Evolutionary conservation across 192 early-diverging fungal species (phyloP), one percentile per base, ranked within the genome.

Genomic region (Coemansia sp.): DNA sequence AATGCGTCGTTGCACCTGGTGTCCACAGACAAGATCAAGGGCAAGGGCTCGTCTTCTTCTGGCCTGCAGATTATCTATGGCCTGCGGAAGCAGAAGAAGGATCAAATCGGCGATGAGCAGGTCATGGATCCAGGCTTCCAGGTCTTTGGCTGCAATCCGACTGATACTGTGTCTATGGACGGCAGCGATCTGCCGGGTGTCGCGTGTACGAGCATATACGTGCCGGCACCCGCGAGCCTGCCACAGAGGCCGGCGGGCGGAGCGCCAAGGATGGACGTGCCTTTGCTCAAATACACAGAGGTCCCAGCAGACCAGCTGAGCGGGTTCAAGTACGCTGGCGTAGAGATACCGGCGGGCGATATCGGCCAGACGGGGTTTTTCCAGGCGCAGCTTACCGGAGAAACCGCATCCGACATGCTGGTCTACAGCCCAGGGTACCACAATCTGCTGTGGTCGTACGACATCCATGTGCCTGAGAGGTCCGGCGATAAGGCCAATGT

Each of bases 11-110:
- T 78, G 39, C 67, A 78, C 28, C 67, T 78, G 58, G 42, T 78
- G 42, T 25, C 70, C 16, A 39, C 64, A 22, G 47, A 50, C 25
- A 18, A 16, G 13, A 29, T 20, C 6, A 22, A 19, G 6, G 20
- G 14, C n/a, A 32, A 34, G 18, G 18, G 8, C 14, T 1, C 18
- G 1, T 18, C 35, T 13, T 18, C 35, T 13, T 24, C 16, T 9
- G 46, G 64, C 9, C 35, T 65, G 19, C 77, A 80, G 58, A 10
- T 74, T 11, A 34, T 74, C 19, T 68, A 74, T 23, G 62, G 70
- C 18, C 8, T 9, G 35, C 14, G 7, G 47, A 60, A 24, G 27
- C 58, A 2, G 3, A n/a, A 14, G 3, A 8, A 14, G 16, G 30
- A 34, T 25, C 35, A 24, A 29, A 6, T 4, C n/a, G 14, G 22